These are phyloP conservation scores for Acrocalymma vagum DNA, from an alignment of 2,329 filamentous ascomycete species.

Conservation along the genomic window DNA sequence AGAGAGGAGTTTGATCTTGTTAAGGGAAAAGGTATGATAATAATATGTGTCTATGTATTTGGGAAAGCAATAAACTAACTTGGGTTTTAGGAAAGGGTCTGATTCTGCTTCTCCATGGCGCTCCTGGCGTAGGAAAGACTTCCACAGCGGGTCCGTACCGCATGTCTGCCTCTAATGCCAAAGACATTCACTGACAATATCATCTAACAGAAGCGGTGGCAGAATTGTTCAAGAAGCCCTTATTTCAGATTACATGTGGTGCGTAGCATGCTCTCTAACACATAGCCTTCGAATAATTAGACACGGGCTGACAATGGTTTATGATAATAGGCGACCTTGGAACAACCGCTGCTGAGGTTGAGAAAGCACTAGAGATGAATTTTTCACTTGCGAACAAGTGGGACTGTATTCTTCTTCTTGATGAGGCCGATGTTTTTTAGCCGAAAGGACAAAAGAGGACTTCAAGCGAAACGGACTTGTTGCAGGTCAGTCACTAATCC, in stretches of 20 bases:
- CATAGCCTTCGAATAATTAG: no score
- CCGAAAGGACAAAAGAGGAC: constrained; percentile 35
- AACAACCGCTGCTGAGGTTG: constrained; percentile 14
- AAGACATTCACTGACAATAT: neutral
- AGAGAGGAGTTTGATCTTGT: constrained; percentile 8
- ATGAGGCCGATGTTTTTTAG: constrained; percentile 49
- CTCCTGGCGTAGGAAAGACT: constrained; percentile 33
- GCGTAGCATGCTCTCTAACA: no score
- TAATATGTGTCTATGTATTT: neutral
- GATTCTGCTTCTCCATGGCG: constrained; percentile 31
- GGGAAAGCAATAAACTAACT: no score
- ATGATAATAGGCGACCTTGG: constrained; percentile 17
- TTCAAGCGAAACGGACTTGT: constrained; percentile 41
- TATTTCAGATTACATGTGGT: neutral
- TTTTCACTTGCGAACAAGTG: constrained; percentile 16
- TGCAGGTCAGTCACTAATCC: constrained; percentile 21
- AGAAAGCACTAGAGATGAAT: constrained; percentile 10
- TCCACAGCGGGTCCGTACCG: constrained; percentile 27
- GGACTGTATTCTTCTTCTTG: constrained; percentile 42
- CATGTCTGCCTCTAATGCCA: neutral
- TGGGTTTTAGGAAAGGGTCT: constrained; percentile 28
- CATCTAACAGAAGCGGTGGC: no score
- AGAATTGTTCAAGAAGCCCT: no score
- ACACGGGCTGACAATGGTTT: no score
- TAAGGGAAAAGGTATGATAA: constrained; percentile 7